Percentiles rank a stretch among this genome's conserved stretches.
Conservation (phyloP, 2,329 filamentous ascomycete genomes). For the Alternaria viburni region DNA sequence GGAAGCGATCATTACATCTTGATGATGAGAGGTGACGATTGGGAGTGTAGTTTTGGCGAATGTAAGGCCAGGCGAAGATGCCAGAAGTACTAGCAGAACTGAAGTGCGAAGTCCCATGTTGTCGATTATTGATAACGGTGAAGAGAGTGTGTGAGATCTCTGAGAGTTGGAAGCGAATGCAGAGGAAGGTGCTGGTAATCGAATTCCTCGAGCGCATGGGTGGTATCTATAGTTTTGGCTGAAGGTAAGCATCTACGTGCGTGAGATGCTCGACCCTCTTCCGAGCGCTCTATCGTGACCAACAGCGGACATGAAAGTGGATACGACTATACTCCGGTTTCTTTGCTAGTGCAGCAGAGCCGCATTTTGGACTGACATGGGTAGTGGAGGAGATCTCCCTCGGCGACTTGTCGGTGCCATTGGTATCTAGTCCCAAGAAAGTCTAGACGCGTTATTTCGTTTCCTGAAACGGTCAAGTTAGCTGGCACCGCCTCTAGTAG, state of each 20-base stretch:
- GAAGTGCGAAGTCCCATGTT: slow-evolving; percentile 3
- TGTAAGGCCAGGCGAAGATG: neutral
- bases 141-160: neutral
- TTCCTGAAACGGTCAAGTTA: slow-evolving; percentile 21
- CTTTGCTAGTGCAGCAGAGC: neutral
- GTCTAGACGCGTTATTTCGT: slow-evolving; percentile 26
- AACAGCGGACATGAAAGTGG: neutral
- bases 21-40: slow-evolving; percentile 15
- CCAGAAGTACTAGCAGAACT: slow-evolving; percentile 2
- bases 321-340: neutral
- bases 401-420: neutral
- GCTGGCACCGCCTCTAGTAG: neutral
- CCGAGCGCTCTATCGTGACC: slow-evolving; percentile 2
- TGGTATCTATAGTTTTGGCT: neutral
- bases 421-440: neutral
- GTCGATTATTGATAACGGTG: neutral
- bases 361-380: neutral
- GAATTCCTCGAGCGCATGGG: neutral
- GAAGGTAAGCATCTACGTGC: neutral
- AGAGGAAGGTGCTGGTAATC: neutral
- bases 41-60: slow-evolving; percentile 13
- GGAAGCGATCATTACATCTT: slow-evolving; percentile 20
- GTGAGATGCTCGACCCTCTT: neutral
- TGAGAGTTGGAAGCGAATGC: neutral
- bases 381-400: neutral